These are phyloP conservation scores for Lactifluus echinatus DNA, from an alignment of 768 basidiomycete species.

Conservation along the genomic window DNA sequence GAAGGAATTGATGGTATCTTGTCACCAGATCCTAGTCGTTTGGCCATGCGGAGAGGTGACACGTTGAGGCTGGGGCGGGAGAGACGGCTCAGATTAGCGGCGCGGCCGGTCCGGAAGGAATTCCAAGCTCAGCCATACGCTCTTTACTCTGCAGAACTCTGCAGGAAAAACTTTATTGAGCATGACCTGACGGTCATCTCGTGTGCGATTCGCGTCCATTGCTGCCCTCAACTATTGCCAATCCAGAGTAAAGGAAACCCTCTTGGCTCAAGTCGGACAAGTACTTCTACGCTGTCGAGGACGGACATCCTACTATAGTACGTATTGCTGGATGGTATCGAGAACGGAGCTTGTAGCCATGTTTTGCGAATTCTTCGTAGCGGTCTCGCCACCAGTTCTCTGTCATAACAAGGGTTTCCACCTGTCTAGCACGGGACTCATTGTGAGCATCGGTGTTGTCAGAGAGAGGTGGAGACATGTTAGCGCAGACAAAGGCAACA, in stretches of 20 bases:
- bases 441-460: no score
- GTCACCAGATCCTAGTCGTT: no score
- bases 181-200: conserved; percentile 9
- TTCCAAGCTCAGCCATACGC: no score
- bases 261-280: conserved; percentile 7
- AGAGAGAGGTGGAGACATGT: no score
- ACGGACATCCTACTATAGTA: conserved; percentile 10
- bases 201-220: conserved; percentile 9
- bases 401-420: conserved; percentile 7
- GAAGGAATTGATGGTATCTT: no score
- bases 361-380: background rate
- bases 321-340: conserved; percentile 10
- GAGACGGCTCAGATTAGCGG: no score
- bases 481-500: no score
- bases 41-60: no score
- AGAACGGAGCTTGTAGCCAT: conserved; percentile 10
- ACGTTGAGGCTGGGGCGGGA: no score
- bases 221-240: conserved; percentile 1
- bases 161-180: conserved; percentile 2
- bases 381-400: conserved; percentile 14
- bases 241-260: background rate
- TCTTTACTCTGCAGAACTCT: no score
- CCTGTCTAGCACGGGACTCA: no score
- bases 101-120: no score
- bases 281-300: conserved; percentile 7